phyloP scores from a whole-genome alignment of 2,329 filamentous ascomycete species.

The Emergomyces orientalis region DNA sequence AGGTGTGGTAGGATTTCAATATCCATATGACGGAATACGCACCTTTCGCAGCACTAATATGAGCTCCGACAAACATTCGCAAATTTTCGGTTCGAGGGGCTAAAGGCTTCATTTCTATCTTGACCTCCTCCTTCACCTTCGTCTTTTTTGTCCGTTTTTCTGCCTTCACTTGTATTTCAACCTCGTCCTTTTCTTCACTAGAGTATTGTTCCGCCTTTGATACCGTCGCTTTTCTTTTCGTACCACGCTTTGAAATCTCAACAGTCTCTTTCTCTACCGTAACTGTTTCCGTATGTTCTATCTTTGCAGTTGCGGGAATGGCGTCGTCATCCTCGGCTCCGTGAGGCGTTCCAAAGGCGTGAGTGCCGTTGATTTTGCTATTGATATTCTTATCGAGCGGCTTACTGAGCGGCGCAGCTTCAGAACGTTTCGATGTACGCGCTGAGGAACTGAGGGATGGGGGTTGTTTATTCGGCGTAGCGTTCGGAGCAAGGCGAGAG shows the following conservation, averaged over 20 bases:
- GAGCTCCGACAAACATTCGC: constrained; percentile 81
- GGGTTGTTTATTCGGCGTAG: not conserved
- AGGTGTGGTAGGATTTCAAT: not conserved
- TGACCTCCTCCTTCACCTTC: constrained; percentile 47
- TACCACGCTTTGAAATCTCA: not conserved
- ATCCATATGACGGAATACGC: constrained; percentile 19
- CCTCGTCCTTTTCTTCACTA: constrained; percentile 10
- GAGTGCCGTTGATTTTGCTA: not conserved
- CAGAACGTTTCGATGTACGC: not conserved
- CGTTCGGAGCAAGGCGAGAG: not conserved
- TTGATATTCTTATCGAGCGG: not conserved
- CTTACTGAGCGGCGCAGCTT: not conserved
- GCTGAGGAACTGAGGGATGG: not conserved
- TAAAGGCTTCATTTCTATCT: constrained; percentile 52
- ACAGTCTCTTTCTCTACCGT: not conserved
- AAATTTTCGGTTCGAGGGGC: constrained; percentile 60
- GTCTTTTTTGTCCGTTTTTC: constrained; percentile 39
- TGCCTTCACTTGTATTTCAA: constrained; percentile 18
- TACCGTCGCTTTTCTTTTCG: constrained; percentile 1
- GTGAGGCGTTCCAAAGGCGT: not conserved
- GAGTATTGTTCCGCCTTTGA: not conserved
- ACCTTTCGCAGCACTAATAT: constrained; percentile 86
- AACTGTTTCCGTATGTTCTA: not conserved
- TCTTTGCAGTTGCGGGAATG: not conserved
- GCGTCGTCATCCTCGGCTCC: not conserved